A percentile compares a stretch with the other conserved stretches of the same genome.
phyloP scores from a whole-genome alignment of 306 rosid genomes.

The Myrica gale region DNA sequence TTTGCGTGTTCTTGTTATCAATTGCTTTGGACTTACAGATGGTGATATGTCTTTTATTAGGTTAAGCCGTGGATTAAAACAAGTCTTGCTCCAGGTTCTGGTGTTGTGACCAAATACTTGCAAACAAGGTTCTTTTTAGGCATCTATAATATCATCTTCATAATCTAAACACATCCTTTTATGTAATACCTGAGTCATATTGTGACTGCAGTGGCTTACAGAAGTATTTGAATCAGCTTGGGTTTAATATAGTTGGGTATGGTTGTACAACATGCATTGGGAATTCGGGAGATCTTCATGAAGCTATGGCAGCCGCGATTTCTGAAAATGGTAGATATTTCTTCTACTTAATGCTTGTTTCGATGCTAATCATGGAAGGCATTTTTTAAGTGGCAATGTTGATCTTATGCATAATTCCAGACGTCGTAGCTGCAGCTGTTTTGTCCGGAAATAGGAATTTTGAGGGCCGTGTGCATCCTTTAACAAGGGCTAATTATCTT shows the following conservation, averaged over 20 bases:
- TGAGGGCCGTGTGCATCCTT: conserved; percentile 96
- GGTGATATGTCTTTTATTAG: conserved; percentile 40
- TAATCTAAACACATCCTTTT: background rate
- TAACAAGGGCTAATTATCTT: conserved; percentile 95
- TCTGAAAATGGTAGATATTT: conserved; percentile 65
- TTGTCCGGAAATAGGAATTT: conserved; percentile 95
- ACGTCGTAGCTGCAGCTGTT: conserved; percentile 92
- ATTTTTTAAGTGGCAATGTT: conserved; percentile 22
- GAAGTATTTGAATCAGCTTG: conserved; percentile 82
- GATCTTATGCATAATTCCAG: conserved; percentile 42
- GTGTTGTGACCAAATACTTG: conserved; percentile 93
- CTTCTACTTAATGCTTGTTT: conserved; percentile 19
- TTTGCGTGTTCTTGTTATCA: background rate
- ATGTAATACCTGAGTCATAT: conserved; percentile 22
- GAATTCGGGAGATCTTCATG: conserved; percentile 90
- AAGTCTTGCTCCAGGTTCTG: conserved; percentile 98
- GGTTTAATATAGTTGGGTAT: conserved; percentile 87
- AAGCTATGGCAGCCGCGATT: conserved; percentile 79
- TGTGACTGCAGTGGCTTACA: conserved; percentile 70
- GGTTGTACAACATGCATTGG: conserved; percentile 99
- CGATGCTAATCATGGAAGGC: conserved; percentile 8
- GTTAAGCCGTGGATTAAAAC: conserved; percentile 98
- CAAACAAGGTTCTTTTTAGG: conserved; percentile 57
- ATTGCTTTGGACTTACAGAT: conserved; percentile 12
- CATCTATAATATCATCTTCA: conserved; percentile 8